These are phyloP conservation scores for Stagonosporopsis vannaccii DNA, from an alignment of 2,329 filamentous ascomycete genomes.

Conservation along the genomic window DNA sequence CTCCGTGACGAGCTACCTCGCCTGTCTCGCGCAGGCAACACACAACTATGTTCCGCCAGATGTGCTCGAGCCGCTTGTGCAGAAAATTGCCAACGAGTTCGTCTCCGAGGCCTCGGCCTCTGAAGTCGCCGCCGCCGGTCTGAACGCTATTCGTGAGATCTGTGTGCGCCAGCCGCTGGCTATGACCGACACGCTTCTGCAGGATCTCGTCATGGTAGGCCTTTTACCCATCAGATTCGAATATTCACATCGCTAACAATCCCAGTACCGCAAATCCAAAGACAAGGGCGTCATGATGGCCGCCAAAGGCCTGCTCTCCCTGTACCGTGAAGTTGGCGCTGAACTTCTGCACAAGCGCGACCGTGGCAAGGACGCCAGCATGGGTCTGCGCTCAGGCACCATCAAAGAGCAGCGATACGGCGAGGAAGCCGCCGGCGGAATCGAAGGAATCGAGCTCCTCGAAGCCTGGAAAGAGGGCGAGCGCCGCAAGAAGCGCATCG, in stretches of 20 bases:
- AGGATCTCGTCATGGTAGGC: conserved; percentile 80
- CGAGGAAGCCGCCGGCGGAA: conserved; percentile 81
- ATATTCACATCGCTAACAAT: conserved; percentile 7
- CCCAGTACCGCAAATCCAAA: conserved; percentile 85
- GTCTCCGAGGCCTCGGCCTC: conserved; percentile 92
- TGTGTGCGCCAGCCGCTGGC: conserved; percentile 92
- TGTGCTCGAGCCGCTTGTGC: conserved; percentile 84
- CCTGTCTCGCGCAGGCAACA: conserved; percentile 88
- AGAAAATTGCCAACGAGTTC: conserved; percentile 98
- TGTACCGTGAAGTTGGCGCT: conserved; percentile 91
- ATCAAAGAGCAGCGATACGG: conserved; percentile 81
- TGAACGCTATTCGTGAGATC: conserved; percentile 94
- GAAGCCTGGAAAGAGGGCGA: conserved; percentile 95
- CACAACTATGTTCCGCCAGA: conserved; percentile 93
- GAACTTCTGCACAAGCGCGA: conserved; percentile 89
- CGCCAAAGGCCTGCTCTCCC: conserved; percentile 84
- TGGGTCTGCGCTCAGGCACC: conserved; percentile 79
- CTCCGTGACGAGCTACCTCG: conserved; percentile 90
- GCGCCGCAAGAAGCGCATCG: conserved; percentile 73
- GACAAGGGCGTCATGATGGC: conserved; percentile 99
- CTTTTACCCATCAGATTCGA: not conserved
- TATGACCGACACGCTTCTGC: conserved; percentile 93
- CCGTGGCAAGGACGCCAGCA: conserved; percentile 87
- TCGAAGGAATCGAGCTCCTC: conserved; percentile 90
- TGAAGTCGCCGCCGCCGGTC: conserved; percentile 88